Base-by-base conservation (phyloP, 768 basidiomycete genomes). In the Mycena venus region DNA sequence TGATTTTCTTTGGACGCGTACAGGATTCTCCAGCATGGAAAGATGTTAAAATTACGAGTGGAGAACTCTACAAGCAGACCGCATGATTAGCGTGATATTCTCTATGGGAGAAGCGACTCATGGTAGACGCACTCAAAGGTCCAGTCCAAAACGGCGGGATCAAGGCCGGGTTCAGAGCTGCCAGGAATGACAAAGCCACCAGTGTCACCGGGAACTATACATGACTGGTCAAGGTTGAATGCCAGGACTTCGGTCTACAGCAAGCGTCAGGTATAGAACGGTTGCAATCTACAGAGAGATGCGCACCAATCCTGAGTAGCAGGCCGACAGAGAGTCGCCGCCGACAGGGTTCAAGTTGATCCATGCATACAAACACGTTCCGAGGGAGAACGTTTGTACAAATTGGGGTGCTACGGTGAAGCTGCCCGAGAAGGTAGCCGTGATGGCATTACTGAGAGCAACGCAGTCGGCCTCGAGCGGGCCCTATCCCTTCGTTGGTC, bases 291-390 rank as follows among this genome's bases (percentile, higher is more conserved):
- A 53, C 1, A 31, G 32, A 36, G 29, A 11, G 1, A 53, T 32
- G n/a, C n/a, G 25, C 25, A 56, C 53, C 65, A 66, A 7, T 8
- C 9, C 23, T 4, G 2, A 1, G 23, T 40, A 55, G 51, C 36
- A 66, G 51, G 0, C n/a, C 65, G 15, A 2, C 65, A 66, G 29
- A 38, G 34, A 12, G 31, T 32, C 59, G 9, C 59, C 68, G 21
- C 47, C 47, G 0, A 61, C 68, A 9, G 68, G 68, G 68, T 69
- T 61, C 10, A 38, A 12, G 68, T 69, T 69, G 68, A 69, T 51
- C 68, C 68, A 69, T 7, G 68, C 58, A 3, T n/a, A 69, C 59
- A 69, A 36, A 32, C 68, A 69, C 8, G 68, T 69, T 32, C 68
- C 68, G 23, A 69, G 58, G 32, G 59, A 49, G 58, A 69, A 60